Base-by-base conservation (phyloP, 164 flowering plant genomes). In the Magnolia sinica region DNA sequence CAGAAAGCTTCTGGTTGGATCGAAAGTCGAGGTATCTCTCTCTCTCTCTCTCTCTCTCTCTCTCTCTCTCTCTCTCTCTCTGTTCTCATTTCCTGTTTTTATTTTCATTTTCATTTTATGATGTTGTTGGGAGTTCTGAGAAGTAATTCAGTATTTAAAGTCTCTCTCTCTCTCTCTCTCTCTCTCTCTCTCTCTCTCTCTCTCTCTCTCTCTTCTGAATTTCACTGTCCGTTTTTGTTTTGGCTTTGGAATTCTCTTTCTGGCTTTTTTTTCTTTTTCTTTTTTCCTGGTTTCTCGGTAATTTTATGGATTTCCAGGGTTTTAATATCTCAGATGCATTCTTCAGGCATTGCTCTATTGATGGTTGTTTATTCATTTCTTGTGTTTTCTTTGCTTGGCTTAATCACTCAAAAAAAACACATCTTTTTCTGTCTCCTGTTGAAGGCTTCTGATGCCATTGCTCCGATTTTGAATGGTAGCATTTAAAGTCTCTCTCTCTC, bases 1-100 rank as follows among this genome's bases (percentile, higher is more conserved):
- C 20, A 18, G 73, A 68, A 81, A 75, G 58, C 76, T 77, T 68
- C 73, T 59, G 27, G 70, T 65, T 51, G 78, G 78, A 4, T 69
- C 75, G 37, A 75, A 58, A 65, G 80, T 75, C 20, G 83, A 81
- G 83, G 83, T 79, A 63, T 29, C 14, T 65, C 8, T 72, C 2
- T 49, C 63, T 14, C 61, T 76, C 22, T n/a, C 8, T 72, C 2
- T 29, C 14, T 65, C 8, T 72, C 2, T 29, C 14, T 65, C 8
- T 72, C 2, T 29, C 14, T 65, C 8, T 72, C 2, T 29, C 14
- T 65, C 8, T 72, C 2, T 64, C 14, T 22, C 24, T 31, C 22
- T 10, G 14, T 70, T 18, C 22, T 45, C 51, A 13, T 14, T 65
- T 14, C 9, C 13, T 31, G 74, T 24, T 50, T 27, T 3, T 24